These are phyloP conservation scores for Staphylotrichum longicolle DNA, from an alignment of 495 filamentous ascomycete genomes.

Conservation along the genomic window DNA sequence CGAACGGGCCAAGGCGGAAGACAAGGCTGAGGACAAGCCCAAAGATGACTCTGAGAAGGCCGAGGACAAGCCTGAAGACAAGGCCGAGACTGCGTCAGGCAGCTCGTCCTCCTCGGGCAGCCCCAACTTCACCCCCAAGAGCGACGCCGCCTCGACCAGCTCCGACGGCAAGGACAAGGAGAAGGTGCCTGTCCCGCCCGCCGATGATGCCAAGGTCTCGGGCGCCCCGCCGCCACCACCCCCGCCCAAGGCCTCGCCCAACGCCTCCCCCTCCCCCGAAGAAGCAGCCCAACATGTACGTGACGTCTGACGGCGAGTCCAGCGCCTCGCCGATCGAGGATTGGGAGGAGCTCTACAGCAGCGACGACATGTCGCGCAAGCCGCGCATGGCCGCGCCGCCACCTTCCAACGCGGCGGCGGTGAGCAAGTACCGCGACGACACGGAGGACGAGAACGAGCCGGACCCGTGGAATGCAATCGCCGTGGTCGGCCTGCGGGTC, in stretches of 20 bases:
- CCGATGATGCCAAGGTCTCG: slow-evolving; percentile 23
- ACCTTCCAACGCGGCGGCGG: slow-evolving; percentile 29
- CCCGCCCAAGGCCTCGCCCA: slow-evolving; percentile 8
- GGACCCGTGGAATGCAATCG: slow-evolving; percentile 52
- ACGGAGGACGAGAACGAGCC: slow-evolving; percentile 47
- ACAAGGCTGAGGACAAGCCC: slow-evolving; percentile 8
- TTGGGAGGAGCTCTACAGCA: slow-evolving; percentile 51
- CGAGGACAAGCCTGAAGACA: slow-evolving; percentile 8
- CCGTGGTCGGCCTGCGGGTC: slow-evolving; percentile 49
- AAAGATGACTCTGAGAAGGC: too few species aligned
- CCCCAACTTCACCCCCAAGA: slow-evolving; percentile 35
- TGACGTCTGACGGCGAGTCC: slow-evolving; percentile 45
- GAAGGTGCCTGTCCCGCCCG: slow-evolving; percentile 35
- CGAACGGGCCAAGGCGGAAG: not conserved
- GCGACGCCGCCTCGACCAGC: slow-evolving; percentile 26
- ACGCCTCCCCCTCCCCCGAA: slow-evolving; percentile 17
- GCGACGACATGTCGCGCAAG: slow-evolving; percentile 51
- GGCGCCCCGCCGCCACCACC: slow-evolving; percentile 29
- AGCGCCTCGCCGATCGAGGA: slow-evolving; percentile 51
- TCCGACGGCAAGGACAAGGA: slow-evolving; percentile 29
- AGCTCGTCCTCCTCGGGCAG: slow-evolving; percentile 29
- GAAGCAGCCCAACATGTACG: slow-evolving; percentile 32
- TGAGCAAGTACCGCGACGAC: slow-evolving; percentile 42
- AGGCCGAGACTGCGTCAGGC: slow-evolving; percentile 17
- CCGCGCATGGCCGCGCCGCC: slow-evolving; percentile 40